Base-by-base conservation (phyloP, 2,329 filamentous ascomycete species). In the Hymenotorrendiella dingleyae region DNA sequence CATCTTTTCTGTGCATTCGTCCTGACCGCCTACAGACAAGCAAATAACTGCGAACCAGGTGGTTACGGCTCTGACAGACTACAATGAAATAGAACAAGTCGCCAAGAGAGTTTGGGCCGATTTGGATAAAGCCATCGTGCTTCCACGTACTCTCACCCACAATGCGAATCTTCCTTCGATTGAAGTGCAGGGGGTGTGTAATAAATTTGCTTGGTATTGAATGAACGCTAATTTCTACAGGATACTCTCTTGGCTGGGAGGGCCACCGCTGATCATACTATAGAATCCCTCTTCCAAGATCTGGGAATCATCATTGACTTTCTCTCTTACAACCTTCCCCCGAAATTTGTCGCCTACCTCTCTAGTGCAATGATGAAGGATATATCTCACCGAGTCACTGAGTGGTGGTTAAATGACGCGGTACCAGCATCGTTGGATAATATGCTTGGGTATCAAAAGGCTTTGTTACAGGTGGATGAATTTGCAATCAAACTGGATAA, bases 391-490 rank as follows among this genome's bases (percentile, higher is more conserved):
- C 76, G 78, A 17, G 71, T 96, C 9, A 82, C 88, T 29, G 74
- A 74, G 4, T 70, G 74, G 4, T 94, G 88, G 83, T 73, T 98
- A 6, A 78, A 86, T 23, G 73, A 79, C 11, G 78, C 80, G 1
- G 82, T 98, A 0, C 91, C 93, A 1, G 70, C 82, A 2, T 82
- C 85, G 0, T 69, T 95, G 9, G 70, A 75, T 9, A 80, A 83
- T 9, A 80, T 96, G 62, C 69, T 71, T 7, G 69, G 68, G 2
- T 96, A 95, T 56, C 80, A 94, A 55, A 67, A 69, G 2, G 75
- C 81, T 6, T 73, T 94, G n/a, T 71, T 76, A 28, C 69, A 76
- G 30, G 78, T 87, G 0, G 68, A 71, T 20, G 62, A 66, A 0
- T 85, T 97, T 55, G 84, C 82, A 40, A 65, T 71, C 6, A 71